Evolutionary conservation across 2,329 filamentous ascomycete species (phyloP).

Genomic region (Aureobasidium sp.): DNA sequence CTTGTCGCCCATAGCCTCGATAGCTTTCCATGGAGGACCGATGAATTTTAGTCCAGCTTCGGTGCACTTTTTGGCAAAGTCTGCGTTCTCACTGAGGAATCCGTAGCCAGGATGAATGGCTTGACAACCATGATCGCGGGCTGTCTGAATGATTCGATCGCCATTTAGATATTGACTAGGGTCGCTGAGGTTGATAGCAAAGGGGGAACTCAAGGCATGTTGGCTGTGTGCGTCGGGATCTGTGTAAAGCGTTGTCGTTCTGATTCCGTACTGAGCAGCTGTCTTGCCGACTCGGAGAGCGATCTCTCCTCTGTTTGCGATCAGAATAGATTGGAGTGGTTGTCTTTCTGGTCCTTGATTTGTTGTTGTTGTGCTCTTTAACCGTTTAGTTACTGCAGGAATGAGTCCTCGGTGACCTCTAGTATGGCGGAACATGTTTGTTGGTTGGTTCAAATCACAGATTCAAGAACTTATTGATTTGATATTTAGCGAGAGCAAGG

Average conservation of each 20-base stretch:
- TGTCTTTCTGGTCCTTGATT: constrained; percentile 21
- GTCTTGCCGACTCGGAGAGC: constrained; percentile 66
- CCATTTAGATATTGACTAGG: constrained; percentile 57
- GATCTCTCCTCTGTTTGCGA: constrained; percentile 98
- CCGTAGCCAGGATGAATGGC: constrained; percentile 75
- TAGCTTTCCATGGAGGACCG: constrained; percentile 61
- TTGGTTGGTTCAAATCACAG: neutral
- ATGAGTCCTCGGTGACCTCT: constrained; percentile 23
- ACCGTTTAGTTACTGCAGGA: constrained; percentile 12
- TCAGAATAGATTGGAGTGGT: constrained; percentile 74
- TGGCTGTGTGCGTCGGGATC: constrained; percentile 60
- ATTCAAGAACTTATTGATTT: neutral
- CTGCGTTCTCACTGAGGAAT: constrained; percentile 69
- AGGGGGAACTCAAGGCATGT: constrained; percentile 61
- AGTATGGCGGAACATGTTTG: constrained; percentile 16
- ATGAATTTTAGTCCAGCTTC: constrained; percentile 65
- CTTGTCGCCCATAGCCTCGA: constrained; percentile 66
- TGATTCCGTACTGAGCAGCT: constrained; percentile 55
- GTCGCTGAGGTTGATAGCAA: constrained; percentile 56
- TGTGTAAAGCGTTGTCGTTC: constrained; percentile 65
- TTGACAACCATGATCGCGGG: constrained; percentile 54
- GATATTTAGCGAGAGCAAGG: constrained; percentile 1
- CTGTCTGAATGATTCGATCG: constrained; percentile 56
- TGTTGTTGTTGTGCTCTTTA: constrained; percentile 23
- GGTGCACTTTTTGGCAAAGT: constrained; percentile 62